Evolutionary conservation across 257 asterid species (phyloP).

Genomic region (Lycium barbarum): DNA sequence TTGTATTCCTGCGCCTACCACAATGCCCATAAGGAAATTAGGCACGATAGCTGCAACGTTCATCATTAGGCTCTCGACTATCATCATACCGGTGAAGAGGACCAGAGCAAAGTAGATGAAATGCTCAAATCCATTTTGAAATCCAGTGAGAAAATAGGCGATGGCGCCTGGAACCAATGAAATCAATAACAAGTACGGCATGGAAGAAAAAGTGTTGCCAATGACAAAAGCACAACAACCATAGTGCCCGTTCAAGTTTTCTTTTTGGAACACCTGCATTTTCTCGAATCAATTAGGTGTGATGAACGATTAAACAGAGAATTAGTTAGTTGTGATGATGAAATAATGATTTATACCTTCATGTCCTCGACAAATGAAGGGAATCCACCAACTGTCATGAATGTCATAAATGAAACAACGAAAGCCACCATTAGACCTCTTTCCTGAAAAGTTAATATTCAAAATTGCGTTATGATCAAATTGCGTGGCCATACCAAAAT

Average conservation of each 20-base stretch:
- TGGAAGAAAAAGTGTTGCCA: conserved; percentile 36
- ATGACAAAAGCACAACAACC: conserved; percentile 38
- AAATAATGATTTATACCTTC: conserved; percentile 40
- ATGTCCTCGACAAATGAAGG: conserved; percentile 68
- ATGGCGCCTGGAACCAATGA: conserved; percentile 41
- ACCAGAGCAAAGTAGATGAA: conserved; percentile 32
- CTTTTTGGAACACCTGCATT: conserved; percentile 43
- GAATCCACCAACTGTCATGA: conserved; percentile 65
- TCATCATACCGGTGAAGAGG: conserved; percentile 38
- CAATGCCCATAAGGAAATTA: conserved; percentile 47
- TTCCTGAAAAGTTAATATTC: conserved; percentile 38
- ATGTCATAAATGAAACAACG: conserved; percentile 57
- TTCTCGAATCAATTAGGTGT: neutral
- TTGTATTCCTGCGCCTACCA: conserved; percentile 46
- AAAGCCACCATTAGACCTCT: conserved; percentile 51
- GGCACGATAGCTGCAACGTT: conserved; percentile 43
- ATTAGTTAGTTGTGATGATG: neutral
- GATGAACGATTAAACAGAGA: too few species aligned
- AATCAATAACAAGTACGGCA: conserved; percentile 41
- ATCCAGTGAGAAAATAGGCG: conserved; percentile 38
- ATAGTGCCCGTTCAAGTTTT: conserved; percentile 47
- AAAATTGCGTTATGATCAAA: neutral
- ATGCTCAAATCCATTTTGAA: conserved; percentile 29
- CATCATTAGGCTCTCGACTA: conserved; percentile 48
- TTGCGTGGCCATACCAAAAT: too few species aligned